Evolutionary conservation across 768 basidiomycete genomes (phyloP), one percentile per base, ranked within the genome.

Genomic region (Leucocoprinus leucothites): DNA sequence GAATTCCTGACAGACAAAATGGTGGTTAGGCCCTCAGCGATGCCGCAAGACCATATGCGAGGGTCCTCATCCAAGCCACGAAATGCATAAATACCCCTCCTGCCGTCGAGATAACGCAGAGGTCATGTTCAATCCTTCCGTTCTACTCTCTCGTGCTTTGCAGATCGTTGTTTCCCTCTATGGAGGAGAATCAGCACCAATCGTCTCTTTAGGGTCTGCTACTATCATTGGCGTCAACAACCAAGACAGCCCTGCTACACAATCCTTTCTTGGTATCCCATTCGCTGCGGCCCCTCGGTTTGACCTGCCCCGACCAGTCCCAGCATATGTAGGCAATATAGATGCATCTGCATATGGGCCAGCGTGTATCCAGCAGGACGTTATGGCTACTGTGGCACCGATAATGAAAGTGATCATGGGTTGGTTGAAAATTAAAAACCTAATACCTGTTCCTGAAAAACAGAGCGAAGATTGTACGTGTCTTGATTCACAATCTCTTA

Each of bases 391-490:
- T 0, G 50, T 6, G 56, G 70, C 4, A 62, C 61, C 18, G 71
- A 73, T 21, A 52, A 75, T 5, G 3, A 67, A 61, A 9, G 69
- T 75, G 5, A 64, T 65, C 0, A n/a, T n/a, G n/a, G n/a, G n/a
- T n/a, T n/a, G n/a, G n/a, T 59, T 70, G 2, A 69, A 76, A 38
- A 67, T 62, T 25, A 36, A 77, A 16, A 57, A 65, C 18, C 71
- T 59, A 59, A 1, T 60, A 75, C 5, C 68, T 57, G 24, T 61
- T 63, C 0, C 38, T 60, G 8, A 51, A 71, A 11, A 67, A 6
- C 67, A 65, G 31, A 58, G 65, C 13, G 79, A 81, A 60, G 81
- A 81, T 58, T 82, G 81, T 81, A 56, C 62, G 76, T 53, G 9
- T 22, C 52, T 42, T 26, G 13, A 60, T 14, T n/a, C n/a, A n/a